A percentile compares a stretch with the other conserved stretches of the same genome.
These are phyloP conservation scores for Millerozyma miso DNA, from an alignment of 805 yeast genomes.

Conservation along the genomic window DNA sequence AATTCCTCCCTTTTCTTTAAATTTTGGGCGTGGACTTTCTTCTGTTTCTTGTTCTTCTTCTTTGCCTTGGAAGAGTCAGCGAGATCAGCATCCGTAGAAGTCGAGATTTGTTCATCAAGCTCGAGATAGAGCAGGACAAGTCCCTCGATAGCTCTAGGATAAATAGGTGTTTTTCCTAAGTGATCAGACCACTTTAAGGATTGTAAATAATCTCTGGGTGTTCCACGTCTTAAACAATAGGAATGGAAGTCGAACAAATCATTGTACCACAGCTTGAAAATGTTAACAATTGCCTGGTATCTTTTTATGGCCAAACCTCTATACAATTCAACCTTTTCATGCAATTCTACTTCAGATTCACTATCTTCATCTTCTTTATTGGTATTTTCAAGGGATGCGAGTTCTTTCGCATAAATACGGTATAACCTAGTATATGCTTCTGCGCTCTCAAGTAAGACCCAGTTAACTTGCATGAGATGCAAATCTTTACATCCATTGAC, in stretches of 20 bases:
- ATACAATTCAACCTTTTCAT: constrained; percentile 43
- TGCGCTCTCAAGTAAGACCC: constrained; percentile 84
- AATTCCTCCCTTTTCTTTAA: constrained; percentile 53
- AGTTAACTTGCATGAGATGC: constrained; percentile 84
- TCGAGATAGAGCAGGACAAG: constrained; percentile 55
- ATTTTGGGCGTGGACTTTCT: constrained; percentile 49
- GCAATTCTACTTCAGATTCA: constrained; percentile 21
- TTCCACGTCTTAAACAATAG: constrained; percentile 86
- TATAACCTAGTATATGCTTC: constrained; percentile 71
- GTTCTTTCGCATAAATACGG: constrained; percentile 17
- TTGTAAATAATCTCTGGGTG: constrained; percentile 76
- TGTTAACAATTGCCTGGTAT: constrained; percentile 58
- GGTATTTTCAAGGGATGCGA: constrained; percentile 9
- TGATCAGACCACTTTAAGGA: constrained; percentile 81
- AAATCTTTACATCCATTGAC: constrained; percentile 84
- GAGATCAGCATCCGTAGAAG: constrained; percentile 16
- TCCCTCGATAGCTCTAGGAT: constrained; percentile 65
- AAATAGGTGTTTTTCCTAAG: constrained; percentile 66
- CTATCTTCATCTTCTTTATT: constrained; percentile 26
- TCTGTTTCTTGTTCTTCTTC: constrained; percentile 44
- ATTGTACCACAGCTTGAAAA: constrained; percentile 64
- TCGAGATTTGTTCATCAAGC: constrained; percentile 21
- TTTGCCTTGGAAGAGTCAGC: constrained; percentile 13
- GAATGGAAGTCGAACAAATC: constrained; percentile 96
- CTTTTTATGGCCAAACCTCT: constrained; percentile 80